A percentile compares a stretch with the other conserved stretches of the same genome.
phyloP scores from a whole-genome alignment of 352 stramenopile species.

The Phytophthora constricta region DNA sequence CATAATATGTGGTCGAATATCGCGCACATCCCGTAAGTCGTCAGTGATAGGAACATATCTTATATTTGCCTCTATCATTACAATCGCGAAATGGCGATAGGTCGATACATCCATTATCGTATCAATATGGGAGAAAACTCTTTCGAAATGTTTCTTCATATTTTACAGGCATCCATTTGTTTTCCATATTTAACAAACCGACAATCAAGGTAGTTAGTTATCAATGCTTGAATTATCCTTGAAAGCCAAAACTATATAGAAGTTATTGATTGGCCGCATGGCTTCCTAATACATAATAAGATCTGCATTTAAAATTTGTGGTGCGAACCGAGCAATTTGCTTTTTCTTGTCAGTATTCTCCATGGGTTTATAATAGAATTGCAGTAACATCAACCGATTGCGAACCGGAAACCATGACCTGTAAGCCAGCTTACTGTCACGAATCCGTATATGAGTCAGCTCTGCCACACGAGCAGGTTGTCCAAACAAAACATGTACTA shows the following conservation, averaged over 20 bases:
- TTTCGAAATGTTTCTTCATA: neutral
- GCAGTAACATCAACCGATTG: neutral
- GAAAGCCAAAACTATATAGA: neutral
- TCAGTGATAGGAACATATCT: neutral
- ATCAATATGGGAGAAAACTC: neutral
- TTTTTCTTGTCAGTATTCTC: neutral
- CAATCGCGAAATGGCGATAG: neutral
- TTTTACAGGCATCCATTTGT: neutral
- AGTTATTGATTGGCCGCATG: neutral
- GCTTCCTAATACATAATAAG: neutral
- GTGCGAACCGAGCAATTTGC: neutral
- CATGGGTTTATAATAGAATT: conserved; percentile 1
- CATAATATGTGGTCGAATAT: too few relatives aligned
- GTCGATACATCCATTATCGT: neutral
- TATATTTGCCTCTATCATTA: neutral
- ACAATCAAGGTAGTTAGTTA: neutral
- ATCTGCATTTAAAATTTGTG: neutral
- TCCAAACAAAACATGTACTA: neutral
- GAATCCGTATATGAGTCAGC: neutral
- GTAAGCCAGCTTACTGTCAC: neutral
- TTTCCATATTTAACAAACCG: neutral
- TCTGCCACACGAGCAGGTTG: neutral
- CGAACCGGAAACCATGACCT: neutral
- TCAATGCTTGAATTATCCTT: conserved; percentile 1
- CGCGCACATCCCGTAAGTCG: neutral